These are phyloP conservation scores for Gossypium turneri DNA, from an alignment of 345 rosid genomes.

Conservation along the genomic window DNA sequence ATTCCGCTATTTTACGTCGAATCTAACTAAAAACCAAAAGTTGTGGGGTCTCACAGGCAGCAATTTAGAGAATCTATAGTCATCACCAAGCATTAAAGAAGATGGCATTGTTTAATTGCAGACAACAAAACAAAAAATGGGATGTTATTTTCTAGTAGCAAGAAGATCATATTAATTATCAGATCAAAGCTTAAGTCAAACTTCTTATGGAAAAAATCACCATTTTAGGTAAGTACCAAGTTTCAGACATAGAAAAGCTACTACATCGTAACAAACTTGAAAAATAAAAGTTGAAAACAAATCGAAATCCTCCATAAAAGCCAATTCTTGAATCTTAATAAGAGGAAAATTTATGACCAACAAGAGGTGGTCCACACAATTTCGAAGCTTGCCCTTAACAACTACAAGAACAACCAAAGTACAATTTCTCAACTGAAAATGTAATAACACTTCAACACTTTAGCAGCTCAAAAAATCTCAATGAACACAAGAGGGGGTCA, in stretches of 20 bases:
- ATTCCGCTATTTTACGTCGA: not conserved
- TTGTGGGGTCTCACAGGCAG: not conserved
- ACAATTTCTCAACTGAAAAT: not conserved
- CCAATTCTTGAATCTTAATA: not conserved
- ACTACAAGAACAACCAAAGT: not conserved
- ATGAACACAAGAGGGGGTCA: not conserved
- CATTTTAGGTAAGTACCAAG: slow-evolving; percentile 1
- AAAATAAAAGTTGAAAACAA: not conserved
- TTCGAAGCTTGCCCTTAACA: not conserved
- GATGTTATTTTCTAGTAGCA: not conserved
- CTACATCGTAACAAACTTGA: not conserved
- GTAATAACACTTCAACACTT: not conserved
- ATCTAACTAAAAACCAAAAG: slow-evolving; percentile 3
- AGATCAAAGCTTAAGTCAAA: not conserved
- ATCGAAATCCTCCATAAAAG: slow-evolving; percentile 12
- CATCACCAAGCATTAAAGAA: slow-evolving; percentile 5
- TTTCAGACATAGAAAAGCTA: not conserved
- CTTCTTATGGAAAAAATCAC: not conserved
- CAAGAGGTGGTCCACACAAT: not conserved
- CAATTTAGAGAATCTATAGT: not conserved
- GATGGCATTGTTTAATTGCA: not conserved
- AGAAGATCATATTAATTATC: slow-evolving; percentile 1
- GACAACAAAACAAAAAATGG: not conserved
- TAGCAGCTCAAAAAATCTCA: not conserved
- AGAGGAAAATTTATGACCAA: not conserved